Conservation (phyloP, 2,329 filamentous ascomycete genomes). For the Coniochaeta sp. region DNA sequence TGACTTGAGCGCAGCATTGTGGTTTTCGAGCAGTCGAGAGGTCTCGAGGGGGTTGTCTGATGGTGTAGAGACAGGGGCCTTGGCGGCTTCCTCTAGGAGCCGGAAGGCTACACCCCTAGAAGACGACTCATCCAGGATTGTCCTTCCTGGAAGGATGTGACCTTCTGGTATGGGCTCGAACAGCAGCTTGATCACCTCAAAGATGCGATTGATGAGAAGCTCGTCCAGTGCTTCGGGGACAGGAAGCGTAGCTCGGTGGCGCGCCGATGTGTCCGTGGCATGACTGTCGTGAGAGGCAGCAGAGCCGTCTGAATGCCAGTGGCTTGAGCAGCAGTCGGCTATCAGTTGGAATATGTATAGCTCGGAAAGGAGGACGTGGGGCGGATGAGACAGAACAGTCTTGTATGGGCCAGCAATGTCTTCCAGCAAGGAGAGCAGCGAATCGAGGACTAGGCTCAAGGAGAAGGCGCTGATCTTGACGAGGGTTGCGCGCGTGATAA, state of each 20-base stretch:
- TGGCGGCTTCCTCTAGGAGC: constrained; percentile 16
- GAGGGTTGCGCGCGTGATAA: constrained; percentile 53
- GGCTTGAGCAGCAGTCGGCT: constrained; percentile 56
- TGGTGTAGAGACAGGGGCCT: constrained; percentile 20
- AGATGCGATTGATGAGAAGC: constrained; percentile 43
- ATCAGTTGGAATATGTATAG: constrained; percentile 55
- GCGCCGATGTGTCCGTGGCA: constrained; percentile 6
- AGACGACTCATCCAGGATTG: constrained; percentile 46
- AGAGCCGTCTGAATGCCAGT: constrained; percentile 39
- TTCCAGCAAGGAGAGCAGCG: constrained; percentile 50
- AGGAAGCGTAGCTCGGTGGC: constrained; percentile 15
- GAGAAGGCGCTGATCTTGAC: constrained; percentile 50
- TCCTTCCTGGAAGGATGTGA: constrained; percentile 46
- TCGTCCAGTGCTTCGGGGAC: constrained; percentile 37
- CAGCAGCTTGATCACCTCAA: constrained; percentile 49
- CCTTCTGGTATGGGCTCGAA: constrained; percentile 51
- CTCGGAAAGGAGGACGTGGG: constrained; percentile 56
- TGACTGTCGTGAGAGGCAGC: constrained; percentile 10
- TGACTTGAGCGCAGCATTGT: constrained; percentile 40
- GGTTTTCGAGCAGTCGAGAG: constrained; percentile 22
- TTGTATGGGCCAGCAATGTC: constrained; percentile 49
- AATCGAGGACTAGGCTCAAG: constrained; percentile 46
- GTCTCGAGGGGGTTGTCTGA: constrained; percentile 29
- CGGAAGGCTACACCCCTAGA: constrained; percentile 27
- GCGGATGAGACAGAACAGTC: constrained; percentile 42